Conservation (phyloP, 163 green algal genomes). For the Volvox carteri region DNA sequence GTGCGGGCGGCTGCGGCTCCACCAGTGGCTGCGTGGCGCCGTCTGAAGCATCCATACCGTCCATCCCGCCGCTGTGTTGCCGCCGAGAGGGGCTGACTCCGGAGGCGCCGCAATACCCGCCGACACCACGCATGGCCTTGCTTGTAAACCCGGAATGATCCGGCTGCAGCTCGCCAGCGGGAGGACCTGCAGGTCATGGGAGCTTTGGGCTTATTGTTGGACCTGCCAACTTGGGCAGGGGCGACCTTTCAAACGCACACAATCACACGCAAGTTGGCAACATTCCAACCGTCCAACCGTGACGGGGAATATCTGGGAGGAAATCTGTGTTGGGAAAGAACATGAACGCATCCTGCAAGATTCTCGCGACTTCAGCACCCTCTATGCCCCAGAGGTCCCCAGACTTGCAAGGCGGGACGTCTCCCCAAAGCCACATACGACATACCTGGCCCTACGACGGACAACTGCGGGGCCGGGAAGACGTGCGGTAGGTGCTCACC, state of each 20-base stretch:
- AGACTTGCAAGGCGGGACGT: too few relatives aligned
- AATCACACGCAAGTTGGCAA: too few relatives aligned
- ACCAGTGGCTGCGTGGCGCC: not conserved
- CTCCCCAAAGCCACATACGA: too few relatives aligned
- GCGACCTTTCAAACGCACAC: too few relatives aligned
- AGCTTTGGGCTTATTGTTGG: too few relatives aligned
- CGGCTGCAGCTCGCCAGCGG: not conserved
- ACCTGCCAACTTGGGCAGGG: too few relatives aligned
- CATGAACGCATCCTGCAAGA: too few relatives aligned
- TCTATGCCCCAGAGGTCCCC: too few relatives aligned
- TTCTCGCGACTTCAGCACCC: too few relatives aligned
- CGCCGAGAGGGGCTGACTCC: slow-evolving; percentile 40
- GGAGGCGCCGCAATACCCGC: not conserved
- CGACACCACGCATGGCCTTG: not conserved
- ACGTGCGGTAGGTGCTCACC: slow-evolving; percentile 61
- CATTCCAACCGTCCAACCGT: too few relatives aligned
- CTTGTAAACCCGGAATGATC: slow-evolving; percentile 25
- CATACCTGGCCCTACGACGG: slow-evolving; percentile 24
- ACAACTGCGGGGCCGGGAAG: slow-evolving; percentile 55
- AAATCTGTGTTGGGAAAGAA: too few relatives aligned
- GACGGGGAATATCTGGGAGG: too few relatives aligned
- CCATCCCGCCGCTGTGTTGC: slow-evolving; percentile 38
- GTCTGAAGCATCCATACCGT: slow-evolving; percentile 50
- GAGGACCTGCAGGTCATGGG: not conserved
- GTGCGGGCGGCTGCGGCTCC: slow-evolving; percentile 18